phyloP scores from a whole-genome alignment of 2,329 filamentous ascomycete species.

The Fusarium secorum region DNA sequence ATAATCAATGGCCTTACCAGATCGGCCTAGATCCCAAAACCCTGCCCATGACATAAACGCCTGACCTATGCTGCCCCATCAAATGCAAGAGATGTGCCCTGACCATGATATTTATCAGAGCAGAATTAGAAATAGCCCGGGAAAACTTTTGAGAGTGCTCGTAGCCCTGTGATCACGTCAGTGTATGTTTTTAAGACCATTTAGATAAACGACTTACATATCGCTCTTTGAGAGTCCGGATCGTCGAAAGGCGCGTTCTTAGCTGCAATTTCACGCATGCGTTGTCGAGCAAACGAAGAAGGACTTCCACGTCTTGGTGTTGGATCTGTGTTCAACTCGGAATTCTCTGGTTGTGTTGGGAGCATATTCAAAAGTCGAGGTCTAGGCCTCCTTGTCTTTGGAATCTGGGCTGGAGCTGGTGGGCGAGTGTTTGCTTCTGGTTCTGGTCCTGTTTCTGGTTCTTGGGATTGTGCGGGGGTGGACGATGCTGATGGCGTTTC shows the following conservation, averaged over 20 bases:
- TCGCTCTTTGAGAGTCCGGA: conserved; percentile 50
- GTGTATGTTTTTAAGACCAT: neutral
- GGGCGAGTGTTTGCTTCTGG: conserved; percentile 11
- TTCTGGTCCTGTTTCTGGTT: conserved; percentile 12
- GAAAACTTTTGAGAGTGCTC: conserved; percentile 54
- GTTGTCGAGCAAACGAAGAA: conserved; percentile 54
- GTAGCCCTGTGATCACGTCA: conserved; percentile 50
- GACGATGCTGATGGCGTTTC: conserved; percentile 3
- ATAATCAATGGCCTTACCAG: conserved; percentile 18
- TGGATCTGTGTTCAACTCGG: conserved; percentile 42
- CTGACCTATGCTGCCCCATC: conserved; percentile 41
- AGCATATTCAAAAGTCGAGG: conserved; percentile 46
- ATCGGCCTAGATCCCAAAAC: conserved; percentile 25
- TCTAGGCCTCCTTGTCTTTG: conserved; percentile 40
- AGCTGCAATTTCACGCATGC: conserved; percentile 54
- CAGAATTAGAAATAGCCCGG: conserved; percentile 47
- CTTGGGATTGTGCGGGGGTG: conserved; percentile 16
- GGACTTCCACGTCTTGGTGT: conserved; percentile 50
- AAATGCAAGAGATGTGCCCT: conserved; percentile 26
- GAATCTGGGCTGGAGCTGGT: conserved; percentile 29
- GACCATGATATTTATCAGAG: conserved; percentile 11
- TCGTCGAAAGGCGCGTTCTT: conserved; percentile 55
- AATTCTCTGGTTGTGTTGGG: conserved; percentile 50
- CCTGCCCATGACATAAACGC: conserved; percentile 39
- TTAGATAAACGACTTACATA: conserved; percentile 46